A percentile compares a stretch with the other conserved stretches of the same genome.
These are phyloP conservation scores for Medicago arabica DNA, from an alignment of 306 rosid species.

Conservation along the genomic window DNA sequence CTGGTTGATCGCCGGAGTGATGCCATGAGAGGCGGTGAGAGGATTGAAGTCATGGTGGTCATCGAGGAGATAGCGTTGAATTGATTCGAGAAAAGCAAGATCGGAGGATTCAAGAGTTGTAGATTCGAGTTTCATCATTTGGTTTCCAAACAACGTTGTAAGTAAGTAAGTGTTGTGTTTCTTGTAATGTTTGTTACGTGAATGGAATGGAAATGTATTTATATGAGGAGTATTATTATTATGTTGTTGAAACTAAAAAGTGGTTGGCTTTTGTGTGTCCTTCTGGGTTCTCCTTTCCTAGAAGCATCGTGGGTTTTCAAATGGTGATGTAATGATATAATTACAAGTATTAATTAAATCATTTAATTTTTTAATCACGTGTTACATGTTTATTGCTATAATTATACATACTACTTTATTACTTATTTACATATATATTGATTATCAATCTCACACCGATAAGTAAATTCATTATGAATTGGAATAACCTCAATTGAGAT, in stretches of 20 bases:
- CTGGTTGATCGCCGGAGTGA: not conserved
- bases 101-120: constrained; percentile 22
- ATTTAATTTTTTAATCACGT: too few relatives aligned
- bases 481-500: too few relatives aligned
- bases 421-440: too few relatives aligned
- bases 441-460: too few relatives aligned
- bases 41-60: constrained; percentile 19
- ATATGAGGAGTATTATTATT: not conserved
- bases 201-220: not conserved
- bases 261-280: not conserved
- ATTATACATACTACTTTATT: too few relatives aligned
- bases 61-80: constrained; percentile 33
- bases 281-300: too few relatives aligned
- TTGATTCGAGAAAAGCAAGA: constrained; percentile 40
- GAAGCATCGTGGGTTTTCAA: too few relatives aligned
- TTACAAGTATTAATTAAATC: too few relatives aligned
- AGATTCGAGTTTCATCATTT: not conserved
- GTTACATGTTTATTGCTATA: too few relatives aligned
- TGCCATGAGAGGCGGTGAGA: constrained; percentile 1
- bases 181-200: not conserved
- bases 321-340: too few relatives aligned
- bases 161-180: not conserved
- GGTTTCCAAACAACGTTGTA: not conserved
- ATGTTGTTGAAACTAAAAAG: too few relatives aligned
- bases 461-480: too few relatives aligned